Evolutionary conservation across 1,284 basidiomycete genomes (phyloP).

Genomic region (Polyporus tsugae): DNA sequence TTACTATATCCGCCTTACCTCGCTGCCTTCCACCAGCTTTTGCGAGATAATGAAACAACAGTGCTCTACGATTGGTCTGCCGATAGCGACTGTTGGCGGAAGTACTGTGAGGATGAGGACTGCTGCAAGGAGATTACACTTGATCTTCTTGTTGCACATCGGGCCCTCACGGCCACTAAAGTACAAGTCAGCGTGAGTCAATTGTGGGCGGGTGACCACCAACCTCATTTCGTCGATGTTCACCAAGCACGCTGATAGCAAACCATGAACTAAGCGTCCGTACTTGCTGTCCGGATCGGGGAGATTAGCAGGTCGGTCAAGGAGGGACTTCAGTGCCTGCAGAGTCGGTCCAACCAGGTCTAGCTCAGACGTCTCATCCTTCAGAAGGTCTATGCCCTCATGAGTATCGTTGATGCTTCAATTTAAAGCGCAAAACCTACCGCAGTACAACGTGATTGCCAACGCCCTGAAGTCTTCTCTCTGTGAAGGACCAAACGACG

Average conservation of each 20-base stretch:
- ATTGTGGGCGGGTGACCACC: conserved; percentile 37
- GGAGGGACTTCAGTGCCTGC: conserved; percentile 78
- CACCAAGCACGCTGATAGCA: conserved; percentile 85
- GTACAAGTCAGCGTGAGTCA: conserved; percentile 1
- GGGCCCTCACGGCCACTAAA: conserved; percentile 80
- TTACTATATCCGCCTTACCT: conserved; percentile 55
- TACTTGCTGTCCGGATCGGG: conserved; percentile 51
- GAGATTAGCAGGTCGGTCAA: conserved; percentile 55
- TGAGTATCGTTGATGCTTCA: background rate
- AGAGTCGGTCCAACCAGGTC: conserved; percentile 85
- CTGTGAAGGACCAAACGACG: conserved; percentile 61
- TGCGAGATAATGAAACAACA: conserved; percentile 87
- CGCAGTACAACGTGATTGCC: conserved; percentile 82
- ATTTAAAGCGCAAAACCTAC: conserved; percentile 46
- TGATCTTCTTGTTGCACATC: conserved; percentile 85
- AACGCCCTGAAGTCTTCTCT: conserved; percentile 84
- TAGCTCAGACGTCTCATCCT: conserved; percentile 81
- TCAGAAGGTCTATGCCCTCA: conserved; percentile 69
- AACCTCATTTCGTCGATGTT: conserved; percentile 94
- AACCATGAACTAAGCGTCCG: conserved; percentile 79
- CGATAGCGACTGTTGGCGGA: conserved; percentile 73
- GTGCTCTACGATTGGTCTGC: conserved; percentile 84
- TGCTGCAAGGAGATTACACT: conserved; percentile 89
- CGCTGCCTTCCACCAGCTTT: conserved; percentile 70
- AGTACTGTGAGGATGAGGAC: conserved; percentile 89